phyloP scores from a whole-genome alignment of 1,139 yeast genomes.

The Magnusiomyces tetraspermus region DNA sequence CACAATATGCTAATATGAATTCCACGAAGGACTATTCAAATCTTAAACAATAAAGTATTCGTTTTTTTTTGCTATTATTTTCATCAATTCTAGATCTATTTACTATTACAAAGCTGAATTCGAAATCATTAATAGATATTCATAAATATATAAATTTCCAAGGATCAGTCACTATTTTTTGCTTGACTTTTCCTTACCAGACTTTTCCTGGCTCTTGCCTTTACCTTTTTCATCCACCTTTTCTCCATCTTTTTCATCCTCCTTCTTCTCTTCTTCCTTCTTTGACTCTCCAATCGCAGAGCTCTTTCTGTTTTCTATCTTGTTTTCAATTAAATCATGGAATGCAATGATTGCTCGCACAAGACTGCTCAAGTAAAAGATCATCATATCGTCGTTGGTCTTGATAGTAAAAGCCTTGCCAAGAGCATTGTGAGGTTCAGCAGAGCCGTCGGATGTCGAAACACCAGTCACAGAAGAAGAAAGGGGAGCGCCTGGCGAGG shows the following conservation, averaged over 20 bases:
- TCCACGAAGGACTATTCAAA: no score
- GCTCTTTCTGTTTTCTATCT: constrained; percentile 52
- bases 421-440: constrained; percentile 35
- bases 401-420: constrained; percentile 79
- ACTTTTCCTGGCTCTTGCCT: constrained; percentile 5
- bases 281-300: constrained; percentile 13
- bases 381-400: constrained; percentile 93
- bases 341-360: constrained; percentile 94
- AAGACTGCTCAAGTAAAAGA: constrained; percentile 77
- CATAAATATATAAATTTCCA: neutral
- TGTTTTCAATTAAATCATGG: constrained; percentile 93
- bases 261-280: constrained; percentile 7
- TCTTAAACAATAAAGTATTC: no score
- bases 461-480: constrained; percentile 19
- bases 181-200: neutral
- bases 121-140: neutral
- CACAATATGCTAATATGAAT: no score
- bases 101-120: neutral
- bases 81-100: no score
- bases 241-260: constrained; percentile 3
- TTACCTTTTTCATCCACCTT: constrained; percentile 4
- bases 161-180: neutral
- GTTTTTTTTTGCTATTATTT: no score
- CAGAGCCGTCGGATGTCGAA: constrained; percentile 16
- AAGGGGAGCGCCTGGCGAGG: constrained; percentile 27